Percentiles rank a stretch among this genome's conserved stretches.
Conservation (phyloP, 2,329 filamentous ascomycete genomes). For the Hymenoscyphus occultus region DNA sequence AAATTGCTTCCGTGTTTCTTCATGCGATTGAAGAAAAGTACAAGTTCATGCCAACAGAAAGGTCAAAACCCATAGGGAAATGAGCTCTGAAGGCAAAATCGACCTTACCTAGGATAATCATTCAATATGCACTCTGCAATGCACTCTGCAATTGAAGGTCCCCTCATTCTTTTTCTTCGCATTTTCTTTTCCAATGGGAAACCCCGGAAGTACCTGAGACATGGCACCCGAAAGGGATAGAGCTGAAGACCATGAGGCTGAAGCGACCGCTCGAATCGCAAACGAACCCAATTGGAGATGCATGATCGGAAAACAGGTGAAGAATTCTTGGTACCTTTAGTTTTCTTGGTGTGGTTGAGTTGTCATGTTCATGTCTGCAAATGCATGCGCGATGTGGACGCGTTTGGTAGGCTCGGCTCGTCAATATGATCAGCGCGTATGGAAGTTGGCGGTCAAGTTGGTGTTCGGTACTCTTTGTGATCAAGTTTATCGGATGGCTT, state of each 20-base stretch:
- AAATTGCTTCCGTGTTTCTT: too few relatives aligned
- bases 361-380: background rate
- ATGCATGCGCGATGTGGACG: background rate
- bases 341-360: background rate
- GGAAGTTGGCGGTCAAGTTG: background rate
- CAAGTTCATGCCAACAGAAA: too few relatives aligned
- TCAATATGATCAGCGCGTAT: background rate
- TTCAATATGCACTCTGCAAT: background rate
- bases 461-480: background rate
- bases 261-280: background rate
- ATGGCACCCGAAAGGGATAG: background rate
- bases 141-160: too few relatives aligned
- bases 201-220: background rate
- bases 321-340: background rate
- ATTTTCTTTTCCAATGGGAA: conserved; percentile 1
- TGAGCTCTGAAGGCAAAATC: too few relatives aligned
- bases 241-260: background rate
- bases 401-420: background rate
- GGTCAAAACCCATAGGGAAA: too few relatives aligned
- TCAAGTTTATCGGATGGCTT: background rate
- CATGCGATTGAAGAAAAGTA: too few relatives aligned
- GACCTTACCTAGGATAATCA: background rate
- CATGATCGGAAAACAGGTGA: background rate
- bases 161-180: background rate
- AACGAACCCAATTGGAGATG: background rate